Evolutionary conservation across 2,329 filamentous ascomycete species (phyloP).

Genomic region (Ceratocystis smalleyi): DNA sequence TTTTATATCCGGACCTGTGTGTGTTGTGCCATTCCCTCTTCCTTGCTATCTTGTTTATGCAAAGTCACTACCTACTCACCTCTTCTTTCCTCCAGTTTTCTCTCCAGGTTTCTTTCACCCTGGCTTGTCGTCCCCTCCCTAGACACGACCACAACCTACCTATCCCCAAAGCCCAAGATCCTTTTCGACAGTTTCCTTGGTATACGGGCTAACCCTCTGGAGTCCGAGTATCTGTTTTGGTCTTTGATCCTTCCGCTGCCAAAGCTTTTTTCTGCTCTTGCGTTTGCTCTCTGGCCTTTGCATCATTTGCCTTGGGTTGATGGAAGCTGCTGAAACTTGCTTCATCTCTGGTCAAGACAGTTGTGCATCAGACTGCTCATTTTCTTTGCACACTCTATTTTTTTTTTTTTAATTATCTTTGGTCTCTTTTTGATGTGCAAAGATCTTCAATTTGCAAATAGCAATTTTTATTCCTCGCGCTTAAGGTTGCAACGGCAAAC

Average conservation of each 20-base stretch:
- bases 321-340: not conserved
- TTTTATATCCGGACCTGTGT: not conserved
- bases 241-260: constrained; percentile 3
- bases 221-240: constrained; percentile 5
- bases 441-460: not conserved
- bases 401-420: not conserved
- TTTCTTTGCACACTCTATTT: not conserved
- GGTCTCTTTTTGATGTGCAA: not conserved
- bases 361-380: not conserved
- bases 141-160: not conserved
- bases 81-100: not conserved
- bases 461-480: not conserved
- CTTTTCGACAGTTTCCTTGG: not conserved
- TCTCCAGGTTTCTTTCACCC: not conserved
- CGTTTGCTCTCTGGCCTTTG: not conserved
- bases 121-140: not conserved
- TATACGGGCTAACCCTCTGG: constrained; percentile 4
- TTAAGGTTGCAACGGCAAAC: not conserved
- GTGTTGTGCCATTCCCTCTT: not conserved
- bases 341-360: constrained; percentile 3
- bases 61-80: not conserved
- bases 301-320: not conserved
- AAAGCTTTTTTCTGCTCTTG: not conserved
- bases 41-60: not conserved
- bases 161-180: not conserved